Base-by-base conservation (phyloP, 2,329 filamentous ascomycete genomes). In the Elsinoe perseae region DNA sequence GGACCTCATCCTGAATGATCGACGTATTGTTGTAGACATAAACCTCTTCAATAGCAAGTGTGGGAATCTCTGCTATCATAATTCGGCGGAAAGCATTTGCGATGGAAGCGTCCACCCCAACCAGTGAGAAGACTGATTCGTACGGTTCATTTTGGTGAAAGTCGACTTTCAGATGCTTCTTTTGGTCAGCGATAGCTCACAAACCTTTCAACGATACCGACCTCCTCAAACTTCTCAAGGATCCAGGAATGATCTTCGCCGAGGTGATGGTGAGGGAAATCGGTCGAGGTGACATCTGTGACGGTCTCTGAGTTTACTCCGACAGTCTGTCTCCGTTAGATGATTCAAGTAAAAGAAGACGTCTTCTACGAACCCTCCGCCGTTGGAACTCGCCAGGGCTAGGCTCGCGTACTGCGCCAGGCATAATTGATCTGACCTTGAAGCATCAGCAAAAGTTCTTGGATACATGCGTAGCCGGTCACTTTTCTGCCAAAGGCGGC, bases 51-150 rank as follows among this genome's bases (percentile, higher is more conserved):
- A 98, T 91, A 63, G 95, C 93, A 44, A 98, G 80, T 1, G 90
- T 93, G 16, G 92, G 90, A 54, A 98, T 87, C 76, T 98, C 95
- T 63, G 92, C 82, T 71, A 98, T 86, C 66, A 97, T 80, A 65
- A 97, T 97, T 65, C 93, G 89, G 59, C 93, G 90, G 77, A 97
- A 95, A 67, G 95, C 93, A 71, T 98, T 98, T 67, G 93, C 89
- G 69, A 98, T 84, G 56, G 89, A 85, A 66, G 93, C 90, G 70
- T 98, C 93, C 65, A 96, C 75, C 64, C 92, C 91, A 65, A 95
- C 80, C 61, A 98, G 83, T 30, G 91, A 96, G 77, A 98, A 98
- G 56, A 86, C 86, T 42, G 89, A 78, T 66, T 95, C 84, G 68
- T 83, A 80, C 58, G 80, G 80, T 50, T 86, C 80, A 70, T 95